phyloP scores from a whole-genome alignment of 257 asterid species.

The Striga asiatica region DNA sequence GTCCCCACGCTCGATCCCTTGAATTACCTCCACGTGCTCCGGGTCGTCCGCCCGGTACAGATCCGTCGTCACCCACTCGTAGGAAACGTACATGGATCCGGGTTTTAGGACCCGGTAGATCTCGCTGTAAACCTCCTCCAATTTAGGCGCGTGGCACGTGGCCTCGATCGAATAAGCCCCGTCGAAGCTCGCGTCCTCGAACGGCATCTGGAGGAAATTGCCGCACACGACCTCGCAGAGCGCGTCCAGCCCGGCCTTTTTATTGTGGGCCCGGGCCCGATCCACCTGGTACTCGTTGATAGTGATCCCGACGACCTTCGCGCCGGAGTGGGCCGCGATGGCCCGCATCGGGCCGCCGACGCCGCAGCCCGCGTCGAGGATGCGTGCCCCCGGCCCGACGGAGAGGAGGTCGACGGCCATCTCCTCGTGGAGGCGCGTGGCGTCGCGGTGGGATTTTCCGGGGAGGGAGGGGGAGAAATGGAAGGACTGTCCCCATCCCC shows the following conservation, averaged over 20 bases:
- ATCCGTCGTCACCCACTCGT: constrained; percentile 83
- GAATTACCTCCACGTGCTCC: constrained; percentile 67
- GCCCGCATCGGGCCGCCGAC: constrained; percentile 90
- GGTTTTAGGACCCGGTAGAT: constrained; percentile 66
- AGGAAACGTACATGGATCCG: constrained; percentile 49
- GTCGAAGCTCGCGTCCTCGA: constrained; percentile 43
- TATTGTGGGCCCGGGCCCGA: constrained; percentile 53
- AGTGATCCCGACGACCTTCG: constrained; percentile 67
- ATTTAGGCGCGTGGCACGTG: constrained; percentile 67
- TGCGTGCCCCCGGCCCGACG: constrained; percentile 32
- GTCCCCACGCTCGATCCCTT: constrained; percentile 73
- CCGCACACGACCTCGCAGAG: constrained; percentile 71
- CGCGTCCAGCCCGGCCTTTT: constrained; percentile 50
- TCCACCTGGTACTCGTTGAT: constrained; percentile 75
- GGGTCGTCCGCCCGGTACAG: constrained; percentile 35
- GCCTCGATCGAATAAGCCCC: constrained; percentile 82
- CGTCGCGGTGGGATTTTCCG: constrained; percentile 58
- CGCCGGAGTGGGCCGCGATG: constrained; percentile 68
- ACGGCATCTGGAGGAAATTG: constrained; percentile 71
- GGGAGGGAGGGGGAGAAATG: constrained; percentile 65
- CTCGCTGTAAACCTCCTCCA: constrained; percentile 62
- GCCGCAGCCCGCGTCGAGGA: constrained; percentile 78
- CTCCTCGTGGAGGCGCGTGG: constrained; percentile 71
- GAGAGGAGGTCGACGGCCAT: constrained; percentile 64
- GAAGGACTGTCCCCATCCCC: constrained; percentile 91